phyloP scores from a whole-genome alignment of 768 basidiomycete genomes.

The Brasilioporus rufonigricans region DNA sequence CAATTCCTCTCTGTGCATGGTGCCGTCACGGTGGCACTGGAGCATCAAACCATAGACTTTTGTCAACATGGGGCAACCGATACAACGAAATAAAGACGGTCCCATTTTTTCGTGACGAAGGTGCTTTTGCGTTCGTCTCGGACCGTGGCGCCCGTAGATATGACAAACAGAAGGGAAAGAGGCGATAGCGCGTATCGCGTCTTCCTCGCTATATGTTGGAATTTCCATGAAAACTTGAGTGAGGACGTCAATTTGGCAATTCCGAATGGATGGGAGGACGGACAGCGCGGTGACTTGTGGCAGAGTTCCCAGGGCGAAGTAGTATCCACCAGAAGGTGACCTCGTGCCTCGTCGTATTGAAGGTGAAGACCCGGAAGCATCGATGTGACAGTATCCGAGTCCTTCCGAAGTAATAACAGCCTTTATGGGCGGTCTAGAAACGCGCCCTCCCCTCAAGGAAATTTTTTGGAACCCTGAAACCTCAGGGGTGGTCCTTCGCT shows the following conservation, averaged over 20 bases:
- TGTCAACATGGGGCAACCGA: slow-evolving; percentile 7
- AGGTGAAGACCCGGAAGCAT: slow-evolving; percentile 12
- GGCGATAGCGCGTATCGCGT: slow-evolving; percentile 24
- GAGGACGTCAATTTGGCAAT: background rate
- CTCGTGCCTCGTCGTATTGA: slow-evolving; percentile 15
- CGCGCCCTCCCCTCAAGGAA: background rate
- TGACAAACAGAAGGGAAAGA: background rate
- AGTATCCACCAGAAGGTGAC: slow-evolving; percentile 15
- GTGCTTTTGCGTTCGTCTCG: background rate
- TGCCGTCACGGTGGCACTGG: slow-evolving; percentile 29
- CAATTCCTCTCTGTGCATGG: slow-evolving; percentile 12
- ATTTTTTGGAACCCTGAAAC: background rate
- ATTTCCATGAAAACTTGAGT: background rate
- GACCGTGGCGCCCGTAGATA: background rate
- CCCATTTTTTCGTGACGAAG: background rate
- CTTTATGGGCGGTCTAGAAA: slow-evolving; percentile 3
- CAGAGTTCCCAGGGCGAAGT: slow-evolving; percentile 14
- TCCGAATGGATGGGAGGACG: background rate
- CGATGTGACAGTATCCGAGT: slow-evolving; percentile 6
- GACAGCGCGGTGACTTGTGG: slow-evolving; percentile 12
- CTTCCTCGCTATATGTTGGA: background rate
- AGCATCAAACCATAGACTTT: slow-evolving; percentile 11
- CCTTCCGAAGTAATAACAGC: slow-evolving; percentile 7
- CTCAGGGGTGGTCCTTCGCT: background rate
- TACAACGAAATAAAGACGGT: background rate